Evolutionary conservation across 768 basidiomycete genomes (phyloP), one percentile per base, ranked within the genome.

Genomic region (Agaricus blazei): DNA sequence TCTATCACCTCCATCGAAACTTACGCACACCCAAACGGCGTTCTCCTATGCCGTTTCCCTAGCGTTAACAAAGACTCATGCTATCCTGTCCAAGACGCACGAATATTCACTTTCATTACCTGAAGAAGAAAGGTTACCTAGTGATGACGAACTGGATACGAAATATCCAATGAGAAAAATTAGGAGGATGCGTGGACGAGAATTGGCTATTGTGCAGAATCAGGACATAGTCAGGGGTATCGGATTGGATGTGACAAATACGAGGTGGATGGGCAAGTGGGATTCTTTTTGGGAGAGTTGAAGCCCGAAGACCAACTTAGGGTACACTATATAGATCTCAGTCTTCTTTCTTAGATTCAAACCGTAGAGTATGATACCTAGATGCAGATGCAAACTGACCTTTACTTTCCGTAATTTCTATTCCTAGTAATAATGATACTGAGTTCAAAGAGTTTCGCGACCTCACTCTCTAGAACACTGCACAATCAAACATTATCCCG

Each of bases 201-300:
- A 99, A 68, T 71, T 99, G 54, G 80, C 88, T 53, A 75, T 98
- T 24, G 74, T 99, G 1, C 88, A 90, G 62, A 85, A 85, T 9
- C 85, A 89, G 63, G 79, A 82, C 58, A 72, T 90, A 28, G 80
- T 92, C 47, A 73, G 84, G 31, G 79, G 78, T 6, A 56, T 65
- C 9, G 72, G 67, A 40, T 65, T 73, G 5, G 42, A 9, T 41
- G 8, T 38, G 23, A 66, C 69, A 4, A 67, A 70, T 36, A 51
- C 68, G 7, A 66, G 67, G 44, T 68, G 68, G 31, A 69, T 80
- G 70, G 62, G 67, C 43, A 60, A 58, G n/a, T 81, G 80, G 80
- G 64, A 67, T n/a, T 66, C 60, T 3, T 81, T 81, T 60, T 80
- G 79, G 78, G 65, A 65, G 28, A 43, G 28, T 24, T 56, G 41